Evolutionary conservation across 1,284 basidiomycete species (phyloP).

Genomic region (Cutaneotrichosporon curvatum): DNA sequence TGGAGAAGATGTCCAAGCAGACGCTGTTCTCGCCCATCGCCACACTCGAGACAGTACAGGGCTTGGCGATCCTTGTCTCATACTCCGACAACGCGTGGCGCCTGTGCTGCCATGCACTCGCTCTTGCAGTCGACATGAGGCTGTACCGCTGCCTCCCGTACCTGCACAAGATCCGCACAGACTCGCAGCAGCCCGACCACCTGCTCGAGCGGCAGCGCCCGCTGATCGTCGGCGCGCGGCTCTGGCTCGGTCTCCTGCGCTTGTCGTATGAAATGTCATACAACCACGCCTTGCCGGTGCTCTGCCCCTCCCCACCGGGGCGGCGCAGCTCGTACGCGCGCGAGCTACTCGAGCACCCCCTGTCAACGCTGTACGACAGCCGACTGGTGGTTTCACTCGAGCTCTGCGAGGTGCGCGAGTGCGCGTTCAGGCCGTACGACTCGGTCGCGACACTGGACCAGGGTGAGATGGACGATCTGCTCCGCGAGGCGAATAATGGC

Average conservation of each 20-base stretch:
- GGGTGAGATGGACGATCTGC: constrained; percentile 13
- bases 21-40: constrained; percentile 28
- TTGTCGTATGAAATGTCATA: constrained; percentile 23
- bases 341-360: constrained; percentile 26
- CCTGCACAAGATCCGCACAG: constrained; percentile 20
- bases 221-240: constrained; percentile 20
- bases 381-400: constrained; percentile 27
- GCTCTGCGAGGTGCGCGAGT: constrained; percentile 13
- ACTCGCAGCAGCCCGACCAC: constrained; percentile 6
- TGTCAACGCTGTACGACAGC: constrained; percentile 19
- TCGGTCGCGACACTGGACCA: constrained; percentile 7
- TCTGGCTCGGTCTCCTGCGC: constrained; percentile 21
- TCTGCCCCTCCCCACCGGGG: constrained; percentile 12
- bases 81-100: constrained; percentile 23
- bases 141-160: constrained; percentile 27
- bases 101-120: constrained; percentile 28
- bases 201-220: constrained; percentile 15
- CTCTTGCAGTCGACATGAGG: constrained; percentile 30
- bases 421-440: constrained; percentile 12
- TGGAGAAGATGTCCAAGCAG: constrained; percentile 8
- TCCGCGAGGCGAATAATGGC: constrained; percentile 18
- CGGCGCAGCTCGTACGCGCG: constrained; percentile 16
- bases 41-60: constrained; percentile 25
- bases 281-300: constrained; percentile 25
- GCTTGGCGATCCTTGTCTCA: constrained; percentile 11